Evolutionary conservation across 179 eudicot genomes (phyloP).

Genomic region (Silene vulgaris): DNA sequence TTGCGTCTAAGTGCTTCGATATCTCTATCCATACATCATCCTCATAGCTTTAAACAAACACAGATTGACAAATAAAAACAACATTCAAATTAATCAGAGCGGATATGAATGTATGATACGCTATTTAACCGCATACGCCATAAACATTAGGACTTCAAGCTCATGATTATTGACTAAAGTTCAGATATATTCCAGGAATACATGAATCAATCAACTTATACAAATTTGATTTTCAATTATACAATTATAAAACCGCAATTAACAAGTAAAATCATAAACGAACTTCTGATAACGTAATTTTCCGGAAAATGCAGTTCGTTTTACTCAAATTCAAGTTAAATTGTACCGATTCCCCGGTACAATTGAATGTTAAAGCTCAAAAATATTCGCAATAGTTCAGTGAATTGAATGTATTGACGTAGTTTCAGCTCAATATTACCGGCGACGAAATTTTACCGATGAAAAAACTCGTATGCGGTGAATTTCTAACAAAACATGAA

Average conservation of each 20-base stretch:
- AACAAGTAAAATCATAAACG: not conserved
- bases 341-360: not conserved
- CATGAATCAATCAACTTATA: not conserved
- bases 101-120: not conserved
- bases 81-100: not conserved
- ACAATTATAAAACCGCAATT: not conserved
- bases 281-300: not conserved
- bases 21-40: constrained; percentile 85
- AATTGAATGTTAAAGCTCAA: constrained; percentile 2
- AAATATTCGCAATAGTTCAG: not conserved
- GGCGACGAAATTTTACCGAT: not conserved
- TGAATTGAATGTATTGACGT: no score
- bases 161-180: not conserved
- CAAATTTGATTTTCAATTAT: not conserved
- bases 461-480: no score
- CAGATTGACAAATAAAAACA: not conserved
- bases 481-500: not conserved
- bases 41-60: constrained; percentile 45
- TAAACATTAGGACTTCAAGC: no score
- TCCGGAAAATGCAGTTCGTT: not conserved
- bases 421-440: not conserved
- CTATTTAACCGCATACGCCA: not conserved
- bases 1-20: constrained; percentile 76
- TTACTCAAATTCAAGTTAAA: not conserved
- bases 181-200: not conserved